phyloP scores from a whole-genome alignment of 2,329 filamentous ascomycete species.

The Torrubiella hemipterigena region DNA sequence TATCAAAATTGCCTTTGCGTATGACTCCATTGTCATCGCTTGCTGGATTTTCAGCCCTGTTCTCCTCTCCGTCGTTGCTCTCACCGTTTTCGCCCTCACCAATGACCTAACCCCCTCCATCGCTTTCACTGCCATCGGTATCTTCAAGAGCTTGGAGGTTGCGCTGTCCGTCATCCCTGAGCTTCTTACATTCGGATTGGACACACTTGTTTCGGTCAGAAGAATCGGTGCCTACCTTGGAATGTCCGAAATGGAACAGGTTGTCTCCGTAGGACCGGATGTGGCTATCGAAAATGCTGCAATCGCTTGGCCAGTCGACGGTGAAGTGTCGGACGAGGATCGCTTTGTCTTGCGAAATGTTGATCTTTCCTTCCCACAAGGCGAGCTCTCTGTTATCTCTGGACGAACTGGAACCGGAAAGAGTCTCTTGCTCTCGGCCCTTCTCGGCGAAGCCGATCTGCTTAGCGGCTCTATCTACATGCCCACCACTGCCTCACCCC shows the following conservation, averaged over 20 bases:
- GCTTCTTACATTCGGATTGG: slow-evolving; percentile 56
- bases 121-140: slow-evolving; percentile 66
- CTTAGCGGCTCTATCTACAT: slow-evolving; percentile 48
- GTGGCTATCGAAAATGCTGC: slow-evolving; percentile 56
- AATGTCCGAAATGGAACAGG: slow-evolving; percentile 49
- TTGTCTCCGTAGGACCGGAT: slow-evolving; percentile 40
- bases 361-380: slow-evolving; percentile 52
- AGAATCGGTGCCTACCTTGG: slow-evolving; percentile 62
- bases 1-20: slow-evolving; percentile 54
- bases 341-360: slow-evolving; percentile 55
- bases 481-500: slow-evolving; percentile 34
- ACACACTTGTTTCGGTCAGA: slow-evolving; percentile 60
- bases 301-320: slow-evolving; percentile 64
- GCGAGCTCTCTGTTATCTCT: slow-evolving; percentile 61
- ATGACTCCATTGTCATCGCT: slow-evolving; percentile 48
- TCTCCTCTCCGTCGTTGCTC: slow-evolving; percentile 57
- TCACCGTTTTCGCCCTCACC: slow-evolving; percentile 57
- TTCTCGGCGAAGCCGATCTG: slow-evolving; percentile 65
- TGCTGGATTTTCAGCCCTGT: slow-evolving; percentile 68
- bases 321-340: slow-evolving; percentile 40
- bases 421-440: slow-evolving; percentile 59
- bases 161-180: slow-evolving; percentile 62
- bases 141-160: slow-evolving; percentile 64
- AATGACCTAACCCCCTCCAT: slow-evolving; percentile 56
- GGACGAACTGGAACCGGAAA: slow-evolving; percentile 72